Conservation (phyloP, 2,329 filamentous ascomycete genomes). For the Neonectria neomacrospora region DNA sequence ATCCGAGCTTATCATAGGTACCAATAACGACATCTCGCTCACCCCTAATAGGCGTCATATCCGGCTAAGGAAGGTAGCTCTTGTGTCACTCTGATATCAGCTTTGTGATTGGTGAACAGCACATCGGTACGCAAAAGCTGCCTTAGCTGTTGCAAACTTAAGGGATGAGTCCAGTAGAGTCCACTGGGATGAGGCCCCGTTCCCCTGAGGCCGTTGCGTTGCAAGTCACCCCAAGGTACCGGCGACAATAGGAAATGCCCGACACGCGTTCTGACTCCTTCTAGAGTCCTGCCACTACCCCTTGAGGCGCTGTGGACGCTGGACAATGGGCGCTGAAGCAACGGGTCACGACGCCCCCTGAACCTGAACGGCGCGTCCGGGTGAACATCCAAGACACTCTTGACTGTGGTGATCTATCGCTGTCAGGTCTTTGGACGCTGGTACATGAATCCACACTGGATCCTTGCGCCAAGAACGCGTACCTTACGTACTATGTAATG, state of each 20-base stretch:
- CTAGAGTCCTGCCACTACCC: slow-evolving; percentile 7
- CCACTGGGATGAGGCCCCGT: neutral
- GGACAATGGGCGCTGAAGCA: slow-evolving; percentile 23
- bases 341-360: slow-evolving; percentile 34
- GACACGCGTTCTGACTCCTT: slow-evolving; percentile 18
- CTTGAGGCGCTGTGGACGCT: slow-evolving; percentile 1
- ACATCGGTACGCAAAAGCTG: too few relatives aligned
- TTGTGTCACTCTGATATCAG: too few relatives aligned
- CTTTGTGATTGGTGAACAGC: too few relatives aligned
- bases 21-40: too few relatives aligned
- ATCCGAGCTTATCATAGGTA: too few relatives aligned
- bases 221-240: slow-evolving; percentile 17
- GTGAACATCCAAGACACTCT: slow-evolving; percentile 31
- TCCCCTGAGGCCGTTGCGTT: neutral
- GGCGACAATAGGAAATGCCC: slow-evolving; percentile 15
- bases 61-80: too few relatives aligned
- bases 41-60: too few relatives aligned
- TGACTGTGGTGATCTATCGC: slow-evolving; percentile 20
- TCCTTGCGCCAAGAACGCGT: neutral
- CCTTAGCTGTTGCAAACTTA: too few relatives aligned
- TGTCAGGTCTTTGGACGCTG: slow-evolving; percentile 2
- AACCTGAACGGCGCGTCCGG: slow-evolving; percentile 46
- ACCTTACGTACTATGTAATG: neutral
- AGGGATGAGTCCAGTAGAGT: slow-evolving; percentile 3
- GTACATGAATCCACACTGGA: neutral